phyloP scores from a whole-genome alignment of 192 early-diverging fungal genomes.

The Coemansia sp. region DNA sequence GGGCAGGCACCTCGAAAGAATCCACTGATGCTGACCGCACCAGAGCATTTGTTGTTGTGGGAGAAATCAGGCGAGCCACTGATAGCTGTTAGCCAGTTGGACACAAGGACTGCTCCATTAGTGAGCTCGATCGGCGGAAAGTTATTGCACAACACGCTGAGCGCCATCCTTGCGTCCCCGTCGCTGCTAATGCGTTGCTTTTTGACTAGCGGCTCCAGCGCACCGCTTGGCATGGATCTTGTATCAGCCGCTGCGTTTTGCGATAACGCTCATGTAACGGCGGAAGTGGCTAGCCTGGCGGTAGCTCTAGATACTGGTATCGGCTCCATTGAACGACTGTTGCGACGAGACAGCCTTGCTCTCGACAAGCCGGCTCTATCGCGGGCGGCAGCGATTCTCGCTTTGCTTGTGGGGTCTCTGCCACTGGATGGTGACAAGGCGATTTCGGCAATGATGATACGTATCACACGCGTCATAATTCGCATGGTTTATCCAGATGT shows the following conservation, averaged over 20 bases:
- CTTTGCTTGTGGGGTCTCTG: conserved; percentile 7
- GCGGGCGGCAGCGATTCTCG: conserved; percentile 18
- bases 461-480: conserved; percentile 10
- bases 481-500: neutral
- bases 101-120: conserved; percentile 21
- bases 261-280: neutral
- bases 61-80: conserved; percentile 14
- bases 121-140: conserved; percentile 23
- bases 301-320: neutral
- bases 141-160: conserved; percentile 29
- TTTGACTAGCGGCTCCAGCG: neutral
- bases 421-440: neutral
- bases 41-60: neutral
- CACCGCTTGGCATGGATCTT: conserved; percentile 22
- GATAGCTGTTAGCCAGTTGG: conserved; percentile 26
- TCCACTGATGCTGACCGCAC: neutral
- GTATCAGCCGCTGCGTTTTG: conserved; percentile 19
- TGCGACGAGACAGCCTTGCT: neutral
- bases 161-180: conserved; percentile 19
- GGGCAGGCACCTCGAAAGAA: neutral
- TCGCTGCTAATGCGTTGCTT: conserved; percentile 26
- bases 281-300: neutral
- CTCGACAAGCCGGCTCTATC: neutral
- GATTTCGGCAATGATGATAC: conserved; percentile 3
- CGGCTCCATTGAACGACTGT: neutral